A percentile compares a stretch with the other conserved stretches of the same genome.
These are phyloP conservation scores for Diospyros lotus DNA, from an alignment of 148 eudicot genomes.

Conservation along the genomic window DNA sequence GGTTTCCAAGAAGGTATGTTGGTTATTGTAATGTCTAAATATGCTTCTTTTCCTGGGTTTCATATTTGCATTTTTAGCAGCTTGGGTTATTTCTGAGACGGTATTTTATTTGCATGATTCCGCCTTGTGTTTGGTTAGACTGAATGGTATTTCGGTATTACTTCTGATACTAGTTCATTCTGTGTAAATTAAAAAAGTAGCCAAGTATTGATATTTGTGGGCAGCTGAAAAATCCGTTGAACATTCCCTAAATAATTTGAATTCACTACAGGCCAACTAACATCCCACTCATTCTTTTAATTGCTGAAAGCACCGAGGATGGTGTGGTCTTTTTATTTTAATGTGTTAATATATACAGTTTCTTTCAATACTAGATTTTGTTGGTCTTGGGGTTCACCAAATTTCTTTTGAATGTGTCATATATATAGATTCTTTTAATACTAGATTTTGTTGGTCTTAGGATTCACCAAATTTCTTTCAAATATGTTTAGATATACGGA, in stretches of 20 bases:
- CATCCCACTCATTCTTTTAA: neutral
- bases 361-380: neutral
- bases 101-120: neutral
- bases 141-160: neutral
- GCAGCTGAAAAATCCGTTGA: neutral
- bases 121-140: neutral
- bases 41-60: neutral
- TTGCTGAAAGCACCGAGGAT: neutral
- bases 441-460: neutral
- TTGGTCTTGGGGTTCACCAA: neutral
- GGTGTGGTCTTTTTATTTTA: neutral
- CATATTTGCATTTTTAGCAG: neutral
- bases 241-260: neutral
- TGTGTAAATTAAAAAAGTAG: neutral
- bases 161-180: neutral
- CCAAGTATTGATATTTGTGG: neutral
- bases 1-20: conserved; percentile 41
- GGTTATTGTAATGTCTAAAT: neutral
- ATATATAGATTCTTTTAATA: neutral
- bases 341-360: neutral
- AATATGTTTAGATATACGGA: too few relatives aligned
- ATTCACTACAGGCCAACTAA: neutral
- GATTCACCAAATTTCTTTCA: too few relatives aligned
- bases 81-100: neutral
- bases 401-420: neutral